Evolutionary conservation across 768 basidiomycete genomes (phyloP).

Genomic region (Xerocomellus amylosporus): DNA sequence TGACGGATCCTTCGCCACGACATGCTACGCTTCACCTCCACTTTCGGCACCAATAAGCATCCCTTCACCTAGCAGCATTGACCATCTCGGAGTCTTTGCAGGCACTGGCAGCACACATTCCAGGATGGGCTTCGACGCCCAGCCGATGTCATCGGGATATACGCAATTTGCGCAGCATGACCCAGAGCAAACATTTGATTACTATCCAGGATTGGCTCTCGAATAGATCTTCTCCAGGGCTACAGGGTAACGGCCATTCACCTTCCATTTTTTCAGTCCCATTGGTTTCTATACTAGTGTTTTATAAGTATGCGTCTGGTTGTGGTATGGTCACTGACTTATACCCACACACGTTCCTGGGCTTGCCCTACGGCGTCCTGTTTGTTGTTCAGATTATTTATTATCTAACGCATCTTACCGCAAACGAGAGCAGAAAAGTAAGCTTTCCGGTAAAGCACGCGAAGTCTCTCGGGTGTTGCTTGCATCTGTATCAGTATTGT

Average conservation of each 20-base stretch:
- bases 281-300: slow-evolving; percentile 2
- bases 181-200: slow-evolving; percentile 28
- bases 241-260: neutral
- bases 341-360: slow-evolving; percentile 13
- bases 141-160: slow-evolving; percentile 26
- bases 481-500: slow-evolving; percentile 18
- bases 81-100: slow-evolving; percentile 54
- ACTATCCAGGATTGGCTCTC: slow-evolving; percentile 27
- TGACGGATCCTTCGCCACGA: slow-evolving; percentile 17
- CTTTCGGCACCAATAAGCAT: slow-evolving; percentile 38
- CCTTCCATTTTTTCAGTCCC: neutral
- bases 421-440: slow-evolving; percentile 6
- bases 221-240: slow-evolving; percentile 16
- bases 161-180: slow-evolving; percentile 30
- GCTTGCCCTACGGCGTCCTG: neutral
- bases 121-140: slow-evolving; percentile 24
- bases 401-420: slow-evolving; percentile 5
- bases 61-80: slow-evolving; percentile 35
- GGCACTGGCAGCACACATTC: slow-evolving; percentile 43
- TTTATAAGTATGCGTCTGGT: slow-evolving; percentile 13
- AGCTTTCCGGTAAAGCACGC: slow-evolving; percentile 6
- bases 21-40: slow-evolving; percentile 31
- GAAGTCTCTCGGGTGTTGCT: neutral
- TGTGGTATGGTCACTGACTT: slow-evolving; percentile 6
- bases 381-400: slow-evolving; percentile 1